phyloP scores from a whole-genome alignment of 495 filamentous ascomycete species.

The Annulohypoxylon bovei region DNA sequence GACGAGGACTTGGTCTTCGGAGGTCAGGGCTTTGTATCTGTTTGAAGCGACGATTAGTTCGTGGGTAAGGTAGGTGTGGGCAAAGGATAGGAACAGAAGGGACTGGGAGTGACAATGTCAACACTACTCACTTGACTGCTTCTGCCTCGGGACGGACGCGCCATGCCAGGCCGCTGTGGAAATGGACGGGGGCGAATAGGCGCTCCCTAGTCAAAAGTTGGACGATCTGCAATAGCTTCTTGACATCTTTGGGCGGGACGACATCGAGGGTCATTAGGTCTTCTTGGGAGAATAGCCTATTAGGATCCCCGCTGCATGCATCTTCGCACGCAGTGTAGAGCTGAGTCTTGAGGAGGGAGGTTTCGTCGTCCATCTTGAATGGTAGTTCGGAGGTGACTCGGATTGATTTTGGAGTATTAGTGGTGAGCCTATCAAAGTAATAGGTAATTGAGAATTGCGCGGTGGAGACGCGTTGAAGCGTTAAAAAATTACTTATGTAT shows the following conservation, averaged over 20 bases:
- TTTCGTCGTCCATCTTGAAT: slow-evolving; percentile 42
- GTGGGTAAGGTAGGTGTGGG: background rate
- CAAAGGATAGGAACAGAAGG: background rate
- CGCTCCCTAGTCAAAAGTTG: slow-evolving; percentile 72
- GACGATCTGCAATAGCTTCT: slow-evolving; percentile 67
- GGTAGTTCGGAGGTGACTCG: slow-evolving; percentile 13
- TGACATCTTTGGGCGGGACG: slow-evolving; percentile 67
- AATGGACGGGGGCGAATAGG: slow-evolving; percentile 68
- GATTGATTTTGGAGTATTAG: background rate
- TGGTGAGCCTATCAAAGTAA: background rate
- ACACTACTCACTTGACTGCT: slow-evolving; percentile 70
- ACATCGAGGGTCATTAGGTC: slow-evolving; percentile 70
- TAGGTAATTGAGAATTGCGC: slow-evolving; percentile 10
- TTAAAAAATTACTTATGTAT: background rate
- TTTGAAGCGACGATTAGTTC: background rate
- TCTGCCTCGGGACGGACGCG: slow-evolving; percentile 72
- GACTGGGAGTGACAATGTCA: too few relatives aligned
- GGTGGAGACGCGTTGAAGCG: slow-evolving; percentile 17
- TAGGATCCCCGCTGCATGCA: slow-evolving; percentile 48
- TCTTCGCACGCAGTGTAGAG: slow-evolving; percentile 45
- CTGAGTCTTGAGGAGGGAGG: slow-evolving; percentile 35
- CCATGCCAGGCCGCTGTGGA: slow-evolving; percentile 70
- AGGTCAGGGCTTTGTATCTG: slow-evolving; percentile 71
- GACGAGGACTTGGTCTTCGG: slow-evolving; percentile 77
- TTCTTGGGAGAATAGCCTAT: slow-evolving; percentile 71